phyloP scores from a whole-genome alignment of 768 basidiomycete genomes.

The Lyophyllum atratum region DNA sequence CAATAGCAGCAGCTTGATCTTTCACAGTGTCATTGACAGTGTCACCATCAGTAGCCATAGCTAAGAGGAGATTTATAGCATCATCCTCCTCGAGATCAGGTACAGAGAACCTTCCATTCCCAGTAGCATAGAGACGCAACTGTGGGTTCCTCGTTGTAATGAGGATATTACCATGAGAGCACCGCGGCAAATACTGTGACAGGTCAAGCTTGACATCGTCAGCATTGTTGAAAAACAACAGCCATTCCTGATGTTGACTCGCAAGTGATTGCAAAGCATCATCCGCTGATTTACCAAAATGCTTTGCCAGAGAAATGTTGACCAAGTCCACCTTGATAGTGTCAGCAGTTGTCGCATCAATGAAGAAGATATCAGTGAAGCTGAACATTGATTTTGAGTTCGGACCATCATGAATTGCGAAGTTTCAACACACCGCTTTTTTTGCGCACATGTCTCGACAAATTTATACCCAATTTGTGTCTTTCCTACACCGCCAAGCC shows the following conservation, averaged over 20 bases:
- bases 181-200: neutral
- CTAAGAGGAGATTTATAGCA: neutral
- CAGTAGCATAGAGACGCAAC: neutral
- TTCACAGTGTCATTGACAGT: neutral
- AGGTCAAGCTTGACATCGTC: neutral
- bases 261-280: neutral
- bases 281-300: neutral
- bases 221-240: slow-evolving; percentile 4
- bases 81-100: neutral
- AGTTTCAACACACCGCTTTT: neutral
- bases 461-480: neutral
- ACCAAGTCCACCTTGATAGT: neutral
- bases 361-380: neutral
- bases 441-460: neutral
- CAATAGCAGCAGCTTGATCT: neutral
- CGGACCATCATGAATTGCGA: too few species aligned
- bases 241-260: neutral
- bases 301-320: neutral
- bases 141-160: slow-evolving; percentile 1
- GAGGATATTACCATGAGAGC: slow-evolving; percentile 7
- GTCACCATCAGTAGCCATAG: neutral
- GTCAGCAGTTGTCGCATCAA: neutral
- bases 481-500: neutral
- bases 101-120: neutral
- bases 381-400: neutral